Percentiles rank a stretch among this genome's conserved stretches.
Conservation (phyloP, 75 land plant species). For the Ceratopteris richardii region DNA sequence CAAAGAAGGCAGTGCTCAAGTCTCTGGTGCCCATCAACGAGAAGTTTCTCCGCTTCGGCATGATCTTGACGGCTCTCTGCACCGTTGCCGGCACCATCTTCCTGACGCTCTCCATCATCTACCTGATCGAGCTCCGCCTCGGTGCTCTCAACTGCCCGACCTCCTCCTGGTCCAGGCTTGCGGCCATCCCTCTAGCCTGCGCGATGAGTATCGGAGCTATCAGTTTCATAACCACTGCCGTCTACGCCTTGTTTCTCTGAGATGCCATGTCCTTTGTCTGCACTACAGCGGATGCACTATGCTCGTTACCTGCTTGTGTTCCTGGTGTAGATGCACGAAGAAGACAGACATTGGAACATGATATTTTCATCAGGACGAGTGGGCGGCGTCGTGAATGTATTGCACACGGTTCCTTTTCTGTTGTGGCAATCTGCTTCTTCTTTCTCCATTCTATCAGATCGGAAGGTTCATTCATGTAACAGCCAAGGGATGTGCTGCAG, state of each 20-base stretch:
- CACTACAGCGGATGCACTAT: no score
- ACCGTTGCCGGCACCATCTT: slow-evolving; percentile 77
- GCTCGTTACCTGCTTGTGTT: no score
- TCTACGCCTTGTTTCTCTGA: neutral
- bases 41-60: slow-evolving; percentile 53
- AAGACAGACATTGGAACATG: no score
- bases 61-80: slow-evolving; percentile 69
- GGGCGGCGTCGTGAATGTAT: no score
- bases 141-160: slow-evolving; percentile 64
- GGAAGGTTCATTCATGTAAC: no score
- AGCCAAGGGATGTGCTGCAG: no score
- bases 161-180: slow-evolving; percentile 34
- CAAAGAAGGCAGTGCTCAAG: slow-evolving; percentile 40
- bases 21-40: slow-evolving; percentile 41
- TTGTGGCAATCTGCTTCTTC: no score
- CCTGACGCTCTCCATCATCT: slow-evolving; percentile 70
- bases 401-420: no score
- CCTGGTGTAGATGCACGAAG: no score
- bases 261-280: neutral
- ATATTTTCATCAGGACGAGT: no score
- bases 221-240: neutral
- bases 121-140: slow-evolving; percentile 69
- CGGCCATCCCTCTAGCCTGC: slow-evolving; percentile 43
- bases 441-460: no score
- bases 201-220: slow-evolving; percentile 31